Base-by-base conservation (phyloP, 768 basidiomycete genomes). In the Roridomyces roridus region DNA sequence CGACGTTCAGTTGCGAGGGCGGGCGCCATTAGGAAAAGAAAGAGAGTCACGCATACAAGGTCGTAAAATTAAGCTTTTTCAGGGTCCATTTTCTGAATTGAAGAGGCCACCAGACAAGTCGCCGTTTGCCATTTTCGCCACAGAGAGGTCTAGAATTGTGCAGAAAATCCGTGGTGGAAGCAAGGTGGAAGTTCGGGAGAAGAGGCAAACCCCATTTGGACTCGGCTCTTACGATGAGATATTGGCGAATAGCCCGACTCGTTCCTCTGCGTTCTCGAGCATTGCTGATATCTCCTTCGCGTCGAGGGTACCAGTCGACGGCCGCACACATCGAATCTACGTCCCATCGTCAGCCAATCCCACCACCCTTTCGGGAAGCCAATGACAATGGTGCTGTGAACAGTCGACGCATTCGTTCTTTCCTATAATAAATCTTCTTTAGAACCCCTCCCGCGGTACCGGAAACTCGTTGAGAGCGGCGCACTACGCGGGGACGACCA, bases 401-500 rank as follows among this genome's bases (percentile, higher is more conserved):
- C 28, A 39, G 15, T 28, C 34, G 7, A 18, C 14, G 23, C 46
- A 34, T 40, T 45, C n/a, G 11, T 21, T 44, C 37, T 29, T 50
- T 50, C 21, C 11, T 25, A 42, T 1, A 35, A 51, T 29, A 9
- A 4, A 23, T n/a, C 15, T 48, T 51, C 28, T 26, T 52, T 62
- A 76, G 76, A 73, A 56, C 65, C 64, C 43, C 59, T 70, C n/a
- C 74, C 78, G 25, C 79, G 77, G 67, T 85, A 85, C 68, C 73
- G 74, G 57, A 71, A 73, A 55, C 74, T 84, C 37, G 68, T 82
- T 54, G 71, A 75, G 26, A 67, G 71, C 21, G 80, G 81, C 24
- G 70, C 80, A 4, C 75, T 99, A 47, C 81, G 83, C 21, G 80
- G 87, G 44, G 96, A 99, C 67, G 81, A 83, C 17, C 87, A 94